Conservation (phyloP, 805 yeast species). For the Wickerhamomyces rabaulensis region DNA sequence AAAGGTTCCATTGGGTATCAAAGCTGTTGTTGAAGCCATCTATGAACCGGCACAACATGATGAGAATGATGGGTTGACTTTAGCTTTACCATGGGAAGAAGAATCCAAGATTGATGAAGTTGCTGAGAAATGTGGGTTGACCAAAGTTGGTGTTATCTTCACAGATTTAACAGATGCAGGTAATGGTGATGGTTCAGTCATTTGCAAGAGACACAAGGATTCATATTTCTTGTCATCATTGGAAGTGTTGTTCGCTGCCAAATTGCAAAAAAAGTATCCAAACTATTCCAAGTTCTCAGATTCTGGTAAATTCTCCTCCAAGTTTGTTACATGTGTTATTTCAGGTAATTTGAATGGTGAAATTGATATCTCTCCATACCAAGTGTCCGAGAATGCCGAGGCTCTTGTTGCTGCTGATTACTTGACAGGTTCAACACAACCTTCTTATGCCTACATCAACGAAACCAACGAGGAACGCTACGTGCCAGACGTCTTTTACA, state of each 20-base stretch:
- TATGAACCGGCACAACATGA: constrained; percentile 90
- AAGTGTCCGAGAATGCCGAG: constrained; percentile 83
- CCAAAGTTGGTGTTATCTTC: constrained; percentile 76
- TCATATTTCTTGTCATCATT: constrained; percentile 86
- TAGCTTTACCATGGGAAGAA: constrained; percentile 49
- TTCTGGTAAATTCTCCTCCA: constrained; percentile 69
- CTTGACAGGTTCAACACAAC: constrained; percentile 83
- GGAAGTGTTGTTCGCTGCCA: constrained; percentile 80
- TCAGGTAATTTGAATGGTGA: constrained; percentile 87
- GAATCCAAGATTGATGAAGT: constrained; percentile 47
- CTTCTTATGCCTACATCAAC: constrained; percentile 78
- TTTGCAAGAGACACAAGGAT: constrained; percentile 89
- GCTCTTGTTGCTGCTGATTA: constrained; percentile 83
- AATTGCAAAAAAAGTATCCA: constrained; percentile 62
- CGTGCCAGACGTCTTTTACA: constrained; percentile 91
- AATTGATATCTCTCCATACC: constrained; percentile 87
- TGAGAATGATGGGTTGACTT: constrained; percentile 78
- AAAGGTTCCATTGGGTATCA: constrained; percentile 85
- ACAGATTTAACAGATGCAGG: constrained; percentile 91
- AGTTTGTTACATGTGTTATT: constrained; percentile 88
- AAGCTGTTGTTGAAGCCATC: constrained; percentile 90
- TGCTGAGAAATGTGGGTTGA: constrained; percentile 55
- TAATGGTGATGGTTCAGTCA: constrained; percentile 77
- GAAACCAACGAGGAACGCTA: constrained; percentile 69
- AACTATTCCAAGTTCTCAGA: constrained; percentile 60